phyloP scores from a whole-genome alignment of 176 grass and related monocot species.

The Rhynchospora tenuis region DNA sequence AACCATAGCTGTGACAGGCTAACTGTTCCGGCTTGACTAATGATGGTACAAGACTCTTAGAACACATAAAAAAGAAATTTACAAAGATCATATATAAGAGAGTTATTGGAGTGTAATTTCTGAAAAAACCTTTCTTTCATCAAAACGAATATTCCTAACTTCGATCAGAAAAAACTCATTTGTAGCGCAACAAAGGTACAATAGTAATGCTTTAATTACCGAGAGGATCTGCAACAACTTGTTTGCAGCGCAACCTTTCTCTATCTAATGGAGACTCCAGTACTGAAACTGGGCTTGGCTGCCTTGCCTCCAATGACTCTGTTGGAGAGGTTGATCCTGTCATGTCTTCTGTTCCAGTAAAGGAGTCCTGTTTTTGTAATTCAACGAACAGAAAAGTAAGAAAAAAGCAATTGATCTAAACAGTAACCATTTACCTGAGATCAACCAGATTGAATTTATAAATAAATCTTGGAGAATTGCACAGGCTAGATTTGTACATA shows the following conservation, averaged over 20 bases:
- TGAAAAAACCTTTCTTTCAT: not conserved
- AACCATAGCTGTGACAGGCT: not conserved
- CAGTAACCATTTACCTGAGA: not conserved
- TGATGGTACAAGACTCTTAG: not conserved
- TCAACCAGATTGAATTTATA: not conserved
- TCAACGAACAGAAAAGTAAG: not conserved
- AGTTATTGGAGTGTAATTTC: not conserved
- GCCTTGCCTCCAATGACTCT: slow-evolving; percentile 36
- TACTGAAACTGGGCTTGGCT: slow-evolving; percentile 58
- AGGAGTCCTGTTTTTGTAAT: not conserved
- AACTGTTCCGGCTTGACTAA: not conserved
- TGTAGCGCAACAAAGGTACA: not conserved
- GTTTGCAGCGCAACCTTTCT: slow-evolving; percentile 29
- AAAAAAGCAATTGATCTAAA: not conserved
- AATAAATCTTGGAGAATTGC: not conserved
- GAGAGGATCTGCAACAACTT: slow-evolving; percentile 19
- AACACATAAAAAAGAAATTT: not conserved
- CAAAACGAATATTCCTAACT: not conserved
- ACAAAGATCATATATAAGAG: slow-evolving; percentile 5
- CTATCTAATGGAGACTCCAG: slow-evolving; percentile 37
- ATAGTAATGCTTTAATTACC: slow-evolving; percentile 27
- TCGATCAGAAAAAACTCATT: not conserved
- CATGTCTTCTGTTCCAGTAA: not conserved
- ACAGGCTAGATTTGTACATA: not conserved
- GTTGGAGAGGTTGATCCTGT: slow-evolving; percentile 5